phyloP scores from a whole-genome alignment of 768 basidiomycete species.

The Baorangia bicolor region DNA sequence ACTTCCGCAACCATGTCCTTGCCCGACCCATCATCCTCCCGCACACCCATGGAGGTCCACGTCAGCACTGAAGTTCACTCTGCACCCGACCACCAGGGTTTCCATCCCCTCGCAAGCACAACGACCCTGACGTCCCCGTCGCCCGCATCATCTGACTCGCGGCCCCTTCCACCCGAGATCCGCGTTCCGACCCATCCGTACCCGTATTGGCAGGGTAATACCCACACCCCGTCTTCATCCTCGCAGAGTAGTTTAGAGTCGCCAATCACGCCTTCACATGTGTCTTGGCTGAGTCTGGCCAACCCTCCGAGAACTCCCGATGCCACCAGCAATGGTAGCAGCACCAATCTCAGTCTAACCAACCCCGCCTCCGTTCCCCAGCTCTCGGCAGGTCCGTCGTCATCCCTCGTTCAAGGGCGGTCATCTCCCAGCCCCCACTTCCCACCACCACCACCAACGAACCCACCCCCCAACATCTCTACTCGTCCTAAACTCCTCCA shows the following conservation, averaged over 20 bases:
- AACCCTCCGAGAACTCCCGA: slow-evolving; percentile 9
- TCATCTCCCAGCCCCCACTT: slow-evolving; percentile 33
- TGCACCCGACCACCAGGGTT: slow-evolving; percentile 11
- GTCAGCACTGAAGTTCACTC: slow-evolving; percentile 32
- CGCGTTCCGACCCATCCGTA: slow-evolving; percentile 33
- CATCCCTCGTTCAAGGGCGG: slow-evolving; percentile 14
- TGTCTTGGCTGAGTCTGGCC: slow-evolving; percentile 36
- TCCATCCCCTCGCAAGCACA: slow-evolving; percentile 22
- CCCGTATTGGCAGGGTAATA: slow-evolving; percentile 35
- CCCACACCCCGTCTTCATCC: slow-evolving; percentile 31
- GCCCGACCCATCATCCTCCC: slow-evolving; percentile 5
- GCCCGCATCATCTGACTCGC: slow-evolving; percentile 17
- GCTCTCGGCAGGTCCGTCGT: slow-evolving; percentile 6
- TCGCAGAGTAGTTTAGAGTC: slow-evolving; percentile 33
- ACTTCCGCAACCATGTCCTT: neutral
- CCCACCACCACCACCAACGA: slow-evolving; percentile 33
- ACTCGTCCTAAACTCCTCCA: slow-evolving; percentile 34
- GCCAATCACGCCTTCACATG: slow-evolving; percentile 36
- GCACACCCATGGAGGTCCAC: slow-evolving; percentile 24
- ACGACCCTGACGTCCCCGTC: slow-evolving; percentile 17
- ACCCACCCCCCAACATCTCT: slow-evolving; percentile 27
- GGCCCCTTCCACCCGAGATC: slow-evolving; percentile 32
- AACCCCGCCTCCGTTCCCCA: neutral
- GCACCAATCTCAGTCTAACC: slow-evolving; percentile 1
- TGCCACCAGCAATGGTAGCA: slow-evolving; percentile 2